Conservation (phyloP, 202 grass and related monocot genomes). For the Sporobolus alterniflorus region DNA sequence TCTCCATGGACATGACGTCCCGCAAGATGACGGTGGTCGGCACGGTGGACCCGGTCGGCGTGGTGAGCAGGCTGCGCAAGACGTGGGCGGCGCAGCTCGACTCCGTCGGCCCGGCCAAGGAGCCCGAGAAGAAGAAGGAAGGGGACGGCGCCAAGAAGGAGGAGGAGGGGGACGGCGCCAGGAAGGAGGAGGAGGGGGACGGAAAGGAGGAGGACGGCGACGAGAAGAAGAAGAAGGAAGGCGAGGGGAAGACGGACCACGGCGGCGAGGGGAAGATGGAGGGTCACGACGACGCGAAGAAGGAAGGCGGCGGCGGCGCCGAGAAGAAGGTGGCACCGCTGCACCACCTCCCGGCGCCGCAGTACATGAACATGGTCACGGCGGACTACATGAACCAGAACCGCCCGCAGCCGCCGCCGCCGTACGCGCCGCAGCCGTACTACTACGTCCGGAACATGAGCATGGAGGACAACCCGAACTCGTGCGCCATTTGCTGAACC, state of each 20-base stretch:
- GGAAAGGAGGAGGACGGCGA: neutral
- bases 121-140: slow-evolving; percentile 70
- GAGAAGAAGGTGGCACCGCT: slow-evolving; percentile 28
- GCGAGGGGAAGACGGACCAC: neutral
- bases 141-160: slow-evolving; percentile 64
- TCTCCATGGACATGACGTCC: slow-evolving; percentile 73
- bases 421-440: slow-evolving; percentile 30
- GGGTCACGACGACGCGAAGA: neutral
- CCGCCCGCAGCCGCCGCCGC: slow-evolving; percentile 30
- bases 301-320: neutral
- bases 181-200: neutral
- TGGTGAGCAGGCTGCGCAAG: slow-evolving; percentile 89
- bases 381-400: slow-evolving; percentile 56
- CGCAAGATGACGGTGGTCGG: slow-evolving; percentile 86
- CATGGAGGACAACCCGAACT: slow-evolving; percentile 93
- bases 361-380: slow-evolving; percentile 39
- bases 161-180: neutral
- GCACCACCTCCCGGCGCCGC: slow-evolving; percentile 11
- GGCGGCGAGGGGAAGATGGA: neutral
- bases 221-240: neutral
- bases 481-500: slow-evolving; percentile 65
- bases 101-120: slow-evolving; percentile 71
- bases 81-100: slow-evolving; percentile 63
- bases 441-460: slow-evolving; percentile 78
- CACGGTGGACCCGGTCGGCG: slow-evolving; percentile 66